These are phyloP conservation scores for Neonectria neomacrospora DNA, from an alignment of 2,329 filamentous ascomycete species.

Conservation along the genomic window DNA sequence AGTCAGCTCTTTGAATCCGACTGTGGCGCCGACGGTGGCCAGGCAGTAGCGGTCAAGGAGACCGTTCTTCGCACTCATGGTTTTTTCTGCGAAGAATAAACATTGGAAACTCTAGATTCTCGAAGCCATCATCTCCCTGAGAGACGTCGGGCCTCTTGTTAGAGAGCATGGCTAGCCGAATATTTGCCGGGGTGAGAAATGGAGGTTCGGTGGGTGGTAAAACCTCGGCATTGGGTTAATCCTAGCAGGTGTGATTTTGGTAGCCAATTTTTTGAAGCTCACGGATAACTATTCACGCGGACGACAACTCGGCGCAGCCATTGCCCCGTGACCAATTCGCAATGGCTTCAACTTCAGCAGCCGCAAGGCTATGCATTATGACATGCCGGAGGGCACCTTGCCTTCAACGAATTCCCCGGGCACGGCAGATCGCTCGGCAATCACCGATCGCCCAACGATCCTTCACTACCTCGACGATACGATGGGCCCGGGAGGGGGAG, in stretches of 20 bases:
- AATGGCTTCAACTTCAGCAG: conserved; percentile 55
- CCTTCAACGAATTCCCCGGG: conserved; percentile 37
- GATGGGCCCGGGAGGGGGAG: conserved; percentile 41
- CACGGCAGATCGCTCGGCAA: conserved; percentile 42
- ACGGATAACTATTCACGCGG: conserved; percentile 32
- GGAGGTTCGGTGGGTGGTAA: conserved; percentile 33
- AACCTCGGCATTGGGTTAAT: conserved; percentile 38
- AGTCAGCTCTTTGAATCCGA: conserved; percentile 80
- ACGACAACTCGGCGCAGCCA: conserved; percentile 40
- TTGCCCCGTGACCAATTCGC: conserved; percentile 40
- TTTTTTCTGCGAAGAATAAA: neutral
- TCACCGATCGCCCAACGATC: conserved; percentile 37
- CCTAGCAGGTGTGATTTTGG: conserved; percentile 26
- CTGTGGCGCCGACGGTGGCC: conserved; percentile 92
- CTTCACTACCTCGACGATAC: conserved; percentile 48
- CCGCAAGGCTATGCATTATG: conserved; percentile 51
- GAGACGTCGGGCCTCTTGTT: conserved; percentile 19
- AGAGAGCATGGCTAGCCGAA: conserved; percentile 25
- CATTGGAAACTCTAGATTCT: conserved; percentile 6
- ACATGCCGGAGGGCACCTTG: conserved; percentile 48
- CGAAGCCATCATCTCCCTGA: conserved; percentile 9
- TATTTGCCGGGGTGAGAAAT: conserved; percentile 24
- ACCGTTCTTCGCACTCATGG: conserved; percentile 19
- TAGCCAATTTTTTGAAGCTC: conserved; percentile 49
- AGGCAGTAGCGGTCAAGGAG: conserved; percentile 67